These are phyloP conservation scores for Backusella tarrabulga DNA, from an alignment of 192 early-diverging fungal genomes.

Conservation along the genomic window DNA sequence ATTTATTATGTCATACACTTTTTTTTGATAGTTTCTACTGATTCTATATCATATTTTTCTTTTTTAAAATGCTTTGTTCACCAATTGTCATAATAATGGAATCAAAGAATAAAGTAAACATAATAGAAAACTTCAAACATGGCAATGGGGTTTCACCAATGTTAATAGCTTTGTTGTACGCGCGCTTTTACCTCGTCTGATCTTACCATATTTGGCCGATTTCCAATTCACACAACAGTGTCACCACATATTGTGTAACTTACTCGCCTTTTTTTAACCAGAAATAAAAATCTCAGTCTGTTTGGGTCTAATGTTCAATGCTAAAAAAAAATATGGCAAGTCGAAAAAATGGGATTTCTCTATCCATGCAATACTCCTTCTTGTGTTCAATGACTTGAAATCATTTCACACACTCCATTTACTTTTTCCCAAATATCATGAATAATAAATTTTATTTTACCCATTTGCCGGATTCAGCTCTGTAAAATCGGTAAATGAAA, in stretches of 20 bases:
- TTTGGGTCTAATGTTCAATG: not conserved
- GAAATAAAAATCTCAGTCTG: not conserved
- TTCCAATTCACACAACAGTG: not conserved
- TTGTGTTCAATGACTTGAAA: not conserved
- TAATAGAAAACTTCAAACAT: not conserved
- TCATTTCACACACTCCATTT: not conserved
- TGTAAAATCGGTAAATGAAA: not conserved
- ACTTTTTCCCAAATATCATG: not conserved
- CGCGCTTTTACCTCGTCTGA: not conserved
- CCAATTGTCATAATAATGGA: not conserved
- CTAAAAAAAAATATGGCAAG: not conserved
- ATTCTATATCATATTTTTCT: not conserved
- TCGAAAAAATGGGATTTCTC: not conserved
- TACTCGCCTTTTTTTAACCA: not conserved
- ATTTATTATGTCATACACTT: not conserved
- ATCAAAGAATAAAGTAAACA: not conserved
- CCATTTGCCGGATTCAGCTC: not conserved
- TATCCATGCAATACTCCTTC: not conserved
- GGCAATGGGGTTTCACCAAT: conserved; percentile 8
- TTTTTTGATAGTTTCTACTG: not conserved
- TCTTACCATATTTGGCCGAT: not conserved
- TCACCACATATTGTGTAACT: conserved; percentile 1
- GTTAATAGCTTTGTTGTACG: not conserved
- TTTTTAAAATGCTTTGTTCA: not conserved
- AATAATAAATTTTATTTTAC: not conserved